Evolutionary conservation across 306 rosid genomes (phyloP).

Genomic region (Ormosia semicastrata): DNA sequence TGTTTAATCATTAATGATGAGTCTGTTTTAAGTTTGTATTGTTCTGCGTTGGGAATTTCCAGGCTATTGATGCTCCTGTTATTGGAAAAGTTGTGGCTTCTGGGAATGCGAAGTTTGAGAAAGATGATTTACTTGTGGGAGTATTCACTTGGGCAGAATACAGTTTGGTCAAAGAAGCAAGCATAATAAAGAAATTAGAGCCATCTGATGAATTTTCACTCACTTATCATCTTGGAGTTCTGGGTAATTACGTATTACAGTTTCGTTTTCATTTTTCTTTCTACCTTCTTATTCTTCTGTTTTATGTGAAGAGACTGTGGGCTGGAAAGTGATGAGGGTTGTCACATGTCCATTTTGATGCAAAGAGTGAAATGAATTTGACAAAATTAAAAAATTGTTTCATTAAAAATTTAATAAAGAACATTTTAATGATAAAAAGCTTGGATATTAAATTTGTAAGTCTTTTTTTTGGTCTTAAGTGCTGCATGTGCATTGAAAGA

Average conservation of each 20-base stretch:
- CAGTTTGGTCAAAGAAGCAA: conserved; percentile 44
- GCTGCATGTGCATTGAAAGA: background rate
- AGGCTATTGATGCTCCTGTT: conserved; percentile 55
- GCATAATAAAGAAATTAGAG: conserved; percentile 55
- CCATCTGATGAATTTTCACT: conserved; percentile 51
- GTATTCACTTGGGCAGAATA: conserved; percentile 75
- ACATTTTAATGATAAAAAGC: too few relatives aligned
- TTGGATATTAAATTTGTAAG: too few relatives aligned
- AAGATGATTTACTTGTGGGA: conserved; percentile 71
- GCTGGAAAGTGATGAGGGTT: too few relatives aligned
- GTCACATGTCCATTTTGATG: too few relatives aligned
- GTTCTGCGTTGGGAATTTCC: background rate
- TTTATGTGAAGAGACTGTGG: too few relatives aligned
- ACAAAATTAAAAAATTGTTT: too few relatives aligned
- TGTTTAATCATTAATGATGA: background rate
- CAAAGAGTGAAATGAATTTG: too few relatives aligned
- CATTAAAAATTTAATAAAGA: too few relatives aligned
- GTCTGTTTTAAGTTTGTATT: background rate
- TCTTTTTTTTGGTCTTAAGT: too few relatives aligned
- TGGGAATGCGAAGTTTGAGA: conserved; percentile 50
- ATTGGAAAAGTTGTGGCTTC: conserved; percentile 66
- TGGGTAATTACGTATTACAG: conserved; percentile 34
- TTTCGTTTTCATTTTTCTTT: background rate
- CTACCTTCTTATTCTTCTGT: too few relatives aligned
- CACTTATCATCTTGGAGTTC: conserved; percentile 57